Conservation (phyloP, 2,329 filamentous ascomycete species). For the Neodidymelliopsis sp. region DNA sequence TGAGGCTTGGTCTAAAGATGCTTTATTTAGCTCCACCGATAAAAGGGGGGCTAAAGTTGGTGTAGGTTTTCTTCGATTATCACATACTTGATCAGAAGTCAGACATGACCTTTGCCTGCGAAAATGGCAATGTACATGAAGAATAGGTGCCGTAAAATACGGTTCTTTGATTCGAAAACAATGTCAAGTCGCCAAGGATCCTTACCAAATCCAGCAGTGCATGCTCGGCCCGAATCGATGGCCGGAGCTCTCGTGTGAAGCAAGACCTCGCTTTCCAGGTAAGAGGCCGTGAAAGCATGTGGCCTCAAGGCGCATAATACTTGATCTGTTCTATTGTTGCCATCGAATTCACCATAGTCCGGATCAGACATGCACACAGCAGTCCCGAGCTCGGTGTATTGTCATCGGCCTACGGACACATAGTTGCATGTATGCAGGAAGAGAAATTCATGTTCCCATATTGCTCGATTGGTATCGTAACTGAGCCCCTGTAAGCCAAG, state of each 20-base stretch:
- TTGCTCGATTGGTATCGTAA: neutral
- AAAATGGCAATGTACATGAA: too few species aligned
- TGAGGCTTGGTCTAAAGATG: neutral
- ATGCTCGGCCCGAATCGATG: slow-evolving; percentile 5
- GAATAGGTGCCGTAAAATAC: too few species aligned
- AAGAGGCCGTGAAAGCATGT: neutral
- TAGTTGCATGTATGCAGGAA: neutral
- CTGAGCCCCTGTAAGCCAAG: neutral
- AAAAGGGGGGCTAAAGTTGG: slow-evolving; percentile 2
- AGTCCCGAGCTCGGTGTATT: neutral
- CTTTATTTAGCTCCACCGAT: neutral
- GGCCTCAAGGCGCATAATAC: neutral
- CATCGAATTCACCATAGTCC: neutral
- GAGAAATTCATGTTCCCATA: neutral
- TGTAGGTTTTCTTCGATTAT: slow-evolving; percentile 3
- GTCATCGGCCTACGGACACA: neutral
- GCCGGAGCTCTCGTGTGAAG: slow-evolving; percentile 5
- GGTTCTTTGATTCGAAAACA: too few species aligned
- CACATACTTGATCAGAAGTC: too few species aligned
- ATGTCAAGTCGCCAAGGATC: slow-evolving; percentile 1
- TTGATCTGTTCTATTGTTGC: neutral
- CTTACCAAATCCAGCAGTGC: slow-evolving; percentile 4
- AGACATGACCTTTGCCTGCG: too few species aligned
- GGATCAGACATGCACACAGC: neutral
- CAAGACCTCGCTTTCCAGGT: neutral